These are phyloP conservation scores for Scenedesmus sp. DNA, from an alignment of 163 green algal species.

Conservation along the genomic window DNA sequence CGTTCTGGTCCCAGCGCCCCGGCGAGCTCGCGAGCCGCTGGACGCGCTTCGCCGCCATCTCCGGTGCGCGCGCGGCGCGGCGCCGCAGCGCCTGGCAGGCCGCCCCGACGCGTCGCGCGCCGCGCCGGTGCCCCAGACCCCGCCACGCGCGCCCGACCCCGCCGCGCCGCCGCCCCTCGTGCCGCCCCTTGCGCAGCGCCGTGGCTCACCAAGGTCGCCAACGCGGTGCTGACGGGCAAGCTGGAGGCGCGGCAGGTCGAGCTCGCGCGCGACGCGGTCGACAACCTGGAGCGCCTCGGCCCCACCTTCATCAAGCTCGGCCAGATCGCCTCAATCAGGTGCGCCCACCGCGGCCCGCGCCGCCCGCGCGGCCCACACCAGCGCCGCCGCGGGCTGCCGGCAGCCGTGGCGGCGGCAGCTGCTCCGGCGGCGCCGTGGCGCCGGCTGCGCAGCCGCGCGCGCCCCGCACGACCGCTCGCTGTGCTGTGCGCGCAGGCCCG, in stretches of 20 bases:
- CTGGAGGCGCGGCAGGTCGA: conserved; percentile 61
- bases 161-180: too few species aligned
- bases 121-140: too few species aligned
- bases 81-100: too few species aligned
- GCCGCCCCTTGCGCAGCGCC: conserved; percentile 62
- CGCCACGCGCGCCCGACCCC: too few species aligned
- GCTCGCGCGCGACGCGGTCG: conserved; percentile 79
- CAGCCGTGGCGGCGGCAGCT: too few species aligned
- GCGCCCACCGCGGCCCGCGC: too few species aligned
- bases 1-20: conserved; percentile 77
- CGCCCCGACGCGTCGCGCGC: too few species aligned
- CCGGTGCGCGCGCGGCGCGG: conserved; percentile 49
- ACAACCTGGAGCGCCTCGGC: conserved; percentile 85
- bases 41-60: conserved; percentile 61
- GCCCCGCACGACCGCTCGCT: too few species aligned
- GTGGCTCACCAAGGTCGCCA: conserved; percentile 83
- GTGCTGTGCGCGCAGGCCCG: conserved; percentile 65
- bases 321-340: conserved; percentile 87
- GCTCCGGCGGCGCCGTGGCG: neutral
- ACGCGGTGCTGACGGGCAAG: conserved; percentile 69
- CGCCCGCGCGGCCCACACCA: too few species aligned
- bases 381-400: too few species aligned
- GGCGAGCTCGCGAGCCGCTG: conserved; percentile 72
- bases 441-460: too few species aligned
- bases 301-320: conserved; percentile 89